Percentiles rank a stretch among this genome's conserved stretches.
These are phyloP conservation scores for Lepidium didymum DNA, from an alignment of 345 rosid genomes.

Conservation along the genomic window DNA sequence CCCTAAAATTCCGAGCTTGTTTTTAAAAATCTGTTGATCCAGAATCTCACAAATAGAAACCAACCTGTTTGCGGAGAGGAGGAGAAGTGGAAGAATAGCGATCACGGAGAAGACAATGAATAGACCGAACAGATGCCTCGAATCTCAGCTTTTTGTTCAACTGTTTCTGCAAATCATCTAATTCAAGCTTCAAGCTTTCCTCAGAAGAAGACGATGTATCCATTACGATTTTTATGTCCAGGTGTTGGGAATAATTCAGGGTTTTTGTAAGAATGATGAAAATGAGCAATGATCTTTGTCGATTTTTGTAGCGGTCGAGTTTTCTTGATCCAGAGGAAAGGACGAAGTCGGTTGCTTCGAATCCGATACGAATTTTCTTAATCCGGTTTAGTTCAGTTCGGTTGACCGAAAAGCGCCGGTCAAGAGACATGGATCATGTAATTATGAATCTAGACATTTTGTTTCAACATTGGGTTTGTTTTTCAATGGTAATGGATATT, in stretches of 20 bases:
- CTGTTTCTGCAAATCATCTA: conserved; percentile 75
- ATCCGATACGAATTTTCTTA: background rate
- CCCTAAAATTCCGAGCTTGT: background rate
- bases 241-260: background rate
- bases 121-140: conserved; percentile 65
- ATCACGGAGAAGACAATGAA: conserved; percentile 45
- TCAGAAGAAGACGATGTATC: conserved; percentile 32
- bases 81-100: conserved; percentile 57
- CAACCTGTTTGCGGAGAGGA: conserved; percentile 50
- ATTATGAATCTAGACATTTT: too few relatives aligned
- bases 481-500: too few relatives aligned
- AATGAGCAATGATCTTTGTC: background rate
- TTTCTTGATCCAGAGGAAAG: conserved; percentile 31
- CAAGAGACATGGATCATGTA: background rate
- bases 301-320: conserved; percentile 17
- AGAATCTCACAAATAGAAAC: background rate
- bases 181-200: conserved; percentile 45
- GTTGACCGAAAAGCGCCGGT: background rate
- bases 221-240: background rate
- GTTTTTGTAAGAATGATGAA: background rate
- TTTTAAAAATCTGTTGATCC: background rate
- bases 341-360: conserved; percentile 8
- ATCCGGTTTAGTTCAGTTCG: background rate
- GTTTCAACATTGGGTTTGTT: too few relatives aligned
- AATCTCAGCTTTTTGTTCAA: conserved; percentile 71